Evolutionary conservation across 2,329 filamentous ascomycete genomes (phyloP).

Genomic region (Alternaria angustiovoidea): DNA sequence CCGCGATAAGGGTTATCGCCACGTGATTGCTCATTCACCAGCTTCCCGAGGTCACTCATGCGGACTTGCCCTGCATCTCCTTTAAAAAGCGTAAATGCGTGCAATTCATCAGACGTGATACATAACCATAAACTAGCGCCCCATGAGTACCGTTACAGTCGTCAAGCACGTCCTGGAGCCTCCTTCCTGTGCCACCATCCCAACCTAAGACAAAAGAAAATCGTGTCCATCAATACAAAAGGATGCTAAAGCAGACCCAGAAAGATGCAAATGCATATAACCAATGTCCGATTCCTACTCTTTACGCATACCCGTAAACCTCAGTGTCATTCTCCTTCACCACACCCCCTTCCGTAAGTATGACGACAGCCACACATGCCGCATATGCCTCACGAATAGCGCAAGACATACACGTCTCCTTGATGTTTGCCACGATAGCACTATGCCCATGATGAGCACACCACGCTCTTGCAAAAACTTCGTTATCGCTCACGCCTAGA

Average conservation of each 20-base stretch:
- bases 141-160: conserved; percentile 20
- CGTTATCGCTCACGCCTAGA: conserved; percentile 76
- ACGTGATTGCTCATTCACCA: conserved; percentile 17
- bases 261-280: conserved; percentile 13
- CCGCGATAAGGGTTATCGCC: conserved; percentile 19
- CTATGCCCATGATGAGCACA: conserved; percentile 78
- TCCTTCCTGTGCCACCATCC: conserved; percentile 4
- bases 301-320: conserved; percentile 17
- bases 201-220: conserved; percentile 10
- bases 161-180: conserved; percentile 6
- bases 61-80: not conserved
- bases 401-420: conserved; percentile 76
- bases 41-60: not conserved
- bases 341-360: conserved; percentile 62
- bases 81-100: conserved; percentile 20
- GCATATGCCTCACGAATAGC: conserved; percentile 79
- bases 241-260: conserved; percentile 9
- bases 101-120: conserved; percentile 42
- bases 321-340: conserved; percentile 56
- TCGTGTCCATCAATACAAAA: not conserved
- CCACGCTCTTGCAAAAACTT: conserved; percentile 79
- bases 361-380: conserved; percentile 74
- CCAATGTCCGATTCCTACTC: conserved; percentile 7
- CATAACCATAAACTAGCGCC: conserved; percentile 19
- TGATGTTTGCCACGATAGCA: conserved; percentile 73